These are phyloP conservation scores for Tardiomyces digboiensis DNA, from an alignment of 1,139 yeast species.

Conservation along the genomic window DNA sequence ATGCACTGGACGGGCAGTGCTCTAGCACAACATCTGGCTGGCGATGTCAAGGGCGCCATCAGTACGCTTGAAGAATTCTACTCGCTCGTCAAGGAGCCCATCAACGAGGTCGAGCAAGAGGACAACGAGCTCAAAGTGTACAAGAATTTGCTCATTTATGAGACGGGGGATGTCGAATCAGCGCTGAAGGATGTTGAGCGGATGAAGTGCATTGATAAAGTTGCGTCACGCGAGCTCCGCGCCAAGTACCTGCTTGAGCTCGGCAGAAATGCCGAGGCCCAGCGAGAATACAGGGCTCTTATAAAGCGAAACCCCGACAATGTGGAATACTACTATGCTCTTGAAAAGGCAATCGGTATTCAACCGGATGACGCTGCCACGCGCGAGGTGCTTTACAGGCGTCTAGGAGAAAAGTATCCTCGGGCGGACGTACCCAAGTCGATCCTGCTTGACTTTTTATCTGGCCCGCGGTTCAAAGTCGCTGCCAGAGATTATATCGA, in stretches of 20 bases:
- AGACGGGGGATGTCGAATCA: slow-evolving; percentile 49
- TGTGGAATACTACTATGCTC: slow-evolving; percentile 47
- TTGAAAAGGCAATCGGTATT: slow-evolving; percentile 51
- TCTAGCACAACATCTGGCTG: slow-evolving; percentile 69
- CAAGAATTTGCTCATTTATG: slow-evolving; percentile 57
- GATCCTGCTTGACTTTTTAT: slow-evolving; percentile 66
- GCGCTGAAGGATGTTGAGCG: slow-evolving; percentile 57
- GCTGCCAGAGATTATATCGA: slow-evolving; percentile 45
- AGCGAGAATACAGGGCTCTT: slow-evolving; percentile 55
- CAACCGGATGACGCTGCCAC: slow-evolving; percentile 20
- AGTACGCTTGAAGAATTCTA: slow-evolving; percentile 69
- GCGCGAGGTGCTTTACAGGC: slow-evolving; percentile 41
- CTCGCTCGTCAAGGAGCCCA: slow-evolving; percentile 44
- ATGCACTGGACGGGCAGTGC: slow-evolving; percentile 93
- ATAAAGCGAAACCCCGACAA: slow-evolving; percentile 85
- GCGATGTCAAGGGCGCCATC: slow-evolving; percentile 59
- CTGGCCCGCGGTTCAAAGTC: slow-evolving; percentile 39
- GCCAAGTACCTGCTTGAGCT: slow-evolving; percentile 48
- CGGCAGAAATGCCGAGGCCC: slow-evolving; percentile 48
- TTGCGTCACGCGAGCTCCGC: slow-evolving; percentile 53
- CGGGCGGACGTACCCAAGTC: slow-evolving; percentile 72
- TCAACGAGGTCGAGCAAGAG: slow-evolving; percentile 50
- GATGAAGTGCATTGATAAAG: slow-evolving; percentile 52
- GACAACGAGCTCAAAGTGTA: slow-evolving; percentile 74
- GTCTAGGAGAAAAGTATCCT: slow-evolving; percentile 64